These are phyloP conservation scores for Leishmania guyanensis DNA, from an alignment of 208 protist genomes.

Conservation along the genomic window DNA sequence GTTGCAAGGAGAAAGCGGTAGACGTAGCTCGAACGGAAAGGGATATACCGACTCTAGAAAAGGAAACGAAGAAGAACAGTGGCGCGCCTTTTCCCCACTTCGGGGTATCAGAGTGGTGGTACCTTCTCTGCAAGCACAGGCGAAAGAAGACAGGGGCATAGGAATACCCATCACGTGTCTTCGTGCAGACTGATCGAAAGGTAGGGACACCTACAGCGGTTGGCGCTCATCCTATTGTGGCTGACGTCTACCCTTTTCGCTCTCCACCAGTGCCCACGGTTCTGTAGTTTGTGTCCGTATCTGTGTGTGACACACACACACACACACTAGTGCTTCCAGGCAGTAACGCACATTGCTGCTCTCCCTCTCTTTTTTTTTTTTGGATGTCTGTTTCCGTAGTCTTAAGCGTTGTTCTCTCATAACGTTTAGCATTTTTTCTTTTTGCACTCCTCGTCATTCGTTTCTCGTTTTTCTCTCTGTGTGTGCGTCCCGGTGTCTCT, in stretches of 20 bases:
- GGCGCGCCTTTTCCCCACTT: neutral
- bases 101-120: neutral
- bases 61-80: neutral
- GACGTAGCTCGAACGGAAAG: neutral
- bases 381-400: neutral
- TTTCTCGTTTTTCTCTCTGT: neutral
- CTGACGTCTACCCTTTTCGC: neutral
- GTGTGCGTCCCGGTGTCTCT: neutral
- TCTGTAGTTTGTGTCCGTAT: neutral
- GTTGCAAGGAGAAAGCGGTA: neutral
- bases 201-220: neutral
- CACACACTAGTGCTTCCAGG: neutral
- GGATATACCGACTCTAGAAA: neutral
- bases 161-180: neutral
- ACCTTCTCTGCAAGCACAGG: neutral
- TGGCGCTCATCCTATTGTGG: neutral
- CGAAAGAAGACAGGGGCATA: neutral
- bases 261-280: neutral
- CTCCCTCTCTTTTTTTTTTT: neutral
- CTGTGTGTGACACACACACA: slow-evolving; percentile 6
- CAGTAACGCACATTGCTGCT: neutral
- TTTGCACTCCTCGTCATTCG: neutral
- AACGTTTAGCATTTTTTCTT: neutral
- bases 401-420: neutral
- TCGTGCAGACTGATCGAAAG: neutral